phyloP scores from a whole-genome alignment of 1,284 basidiomycete species.

The Meira nashicola region DNA sequence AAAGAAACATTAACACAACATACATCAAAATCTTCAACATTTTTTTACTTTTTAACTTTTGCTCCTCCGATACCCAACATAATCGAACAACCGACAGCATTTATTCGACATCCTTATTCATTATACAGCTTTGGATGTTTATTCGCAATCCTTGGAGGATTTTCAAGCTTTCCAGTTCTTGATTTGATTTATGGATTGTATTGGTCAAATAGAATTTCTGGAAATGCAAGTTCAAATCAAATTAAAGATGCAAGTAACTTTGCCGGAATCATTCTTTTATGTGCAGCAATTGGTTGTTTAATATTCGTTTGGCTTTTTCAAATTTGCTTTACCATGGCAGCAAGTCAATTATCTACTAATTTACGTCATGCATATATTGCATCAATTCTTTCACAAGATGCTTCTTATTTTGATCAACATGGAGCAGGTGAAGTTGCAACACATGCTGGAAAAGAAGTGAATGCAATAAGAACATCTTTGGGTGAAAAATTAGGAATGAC shows the following conservation, averaged over 20 bases:
- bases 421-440: constrained; percentile 56
- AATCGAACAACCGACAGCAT: constrained; percentile 20
- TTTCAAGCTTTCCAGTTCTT: constrained; percentile 28
- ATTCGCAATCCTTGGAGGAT: constrained; percentile 32
- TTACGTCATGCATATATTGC: constrained; percentile 54
- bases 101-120: constrained; percentile 34
- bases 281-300: constrained; percentile 43
- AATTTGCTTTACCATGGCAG: constrained; percentile 42
- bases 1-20: constrained; percentile 11
- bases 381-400: constrained; percentile 54
- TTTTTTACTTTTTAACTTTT: constrained; percentile 44
- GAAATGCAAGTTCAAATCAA: constrained; percentile 15
- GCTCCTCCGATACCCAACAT: constrained; percentile 23
- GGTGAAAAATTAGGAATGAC: constrained; percentile 55
- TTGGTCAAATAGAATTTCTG: constrained; percentile 42
- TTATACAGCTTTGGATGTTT: constrained; percentile 37
- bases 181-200: constrained; percentile 44
- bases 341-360: constrained; percentile 46
- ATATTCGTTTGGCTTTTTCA: constrained; percentile 48
- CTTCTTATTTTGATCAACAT: constrained; percentile 54
- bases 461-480: constrained; percentile 51
- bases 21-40: constrained; percentile 18
- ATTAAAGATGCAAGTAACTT: constrained; percentile 32
- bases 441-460: constrained; percentile 54
- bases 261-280: constrained; percentile 49